Conservation (phyloP, 352 stramenopile species). For the Globisporangium rhizosaccharum region DNA sequence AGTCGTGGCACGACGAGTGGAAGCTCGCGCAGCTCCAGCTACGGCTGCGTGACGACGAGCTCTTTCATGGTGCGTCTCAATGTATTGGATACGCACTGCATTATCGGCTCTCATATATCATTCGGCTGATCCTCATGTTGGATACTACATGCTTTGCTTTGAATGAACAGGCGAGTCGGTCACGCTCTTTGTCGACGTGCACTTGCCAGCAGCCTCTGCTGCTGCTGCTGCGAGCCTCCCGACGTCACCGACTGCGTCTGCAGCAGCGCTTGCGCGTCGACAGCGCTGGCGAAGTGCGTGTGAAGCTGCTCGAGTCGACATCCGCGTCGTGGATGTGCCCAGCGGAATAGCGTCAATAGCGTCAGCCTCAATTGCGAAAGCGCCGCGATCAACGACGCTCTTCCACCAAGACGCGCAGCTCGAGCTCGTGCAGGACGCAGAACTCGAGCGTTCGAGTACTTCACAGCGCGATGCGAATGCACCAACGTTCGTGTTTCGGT, state of each 20-base stretch:
- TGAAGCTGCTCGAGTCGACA: slow-evolving; percentile 40
- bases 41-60: slow-evolving; percentile 39
- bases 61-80: slow-evolving; percentile 52
- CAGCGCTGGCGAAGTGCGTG: slow-evolving; percentile 39
- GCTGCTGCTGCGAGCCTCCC: background rate
- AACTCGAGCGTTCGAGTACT: slow-evolving; percentile 1
- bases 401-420: slow-evolving; percentile 62
- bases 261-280: background rate
- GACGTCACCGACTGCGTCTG: background rate
- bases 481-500: slow-evolving; percentile 26
- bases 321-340: slow-evolving; percentile 35
- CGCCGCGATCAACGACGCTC: slow-evolving; percentile 24
- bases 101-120: background rate
- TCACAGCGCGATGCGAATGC: background rate
- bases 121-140: background rate
- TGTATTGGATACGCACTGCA: background rate
- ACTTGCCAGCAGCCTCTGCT: slow-evolving; percentile 11
- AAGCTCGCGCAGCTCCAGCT: slow-evolving; percentile 44
- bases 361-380: slow-evolving; percentile 1
- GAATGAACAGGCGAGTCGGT: slow-evolving; percentile 33
- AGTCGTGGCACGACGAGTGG: slow-evolving; percentile 66
- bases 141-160: background rate
- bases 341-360: background rate
- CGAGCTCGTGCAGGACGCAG: slow-evolving; percentile 18
- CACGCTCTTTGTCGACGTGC: slow-evolving; percentile 30